Conservation (phyloP, 2,329 filamentous ascomycete species). For the Pyrenophora seminiperda region DNA sequence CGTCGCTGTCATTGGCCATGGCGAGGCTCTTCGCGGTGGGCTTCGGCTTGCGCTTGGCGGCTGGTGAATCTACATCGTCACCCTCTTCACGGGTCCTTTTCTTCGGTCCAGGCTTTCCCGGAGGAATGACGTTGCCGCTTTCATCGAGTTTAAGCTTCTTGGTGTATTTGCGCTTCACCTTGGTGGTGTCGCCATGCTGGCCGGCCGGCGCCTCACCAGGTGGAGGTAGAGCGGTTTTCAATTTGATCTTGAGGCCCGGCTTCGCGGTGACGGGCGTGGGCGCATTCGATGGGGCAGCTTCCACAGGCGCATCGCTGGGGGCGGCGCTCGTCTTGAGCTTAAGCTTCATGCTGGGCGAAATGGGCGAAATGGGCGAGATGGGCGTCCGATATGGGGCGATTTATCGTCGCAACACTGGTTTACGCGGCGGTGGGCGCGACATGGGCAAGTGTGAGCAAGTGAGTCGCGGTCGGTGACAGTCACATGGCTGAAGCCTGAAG, state of each 20-base stretch:
- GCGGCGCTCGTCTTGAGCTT: constrained; percentile 37
- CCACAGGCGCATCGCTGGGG: constrained; percentile 26
- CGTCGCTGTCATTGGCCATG: constrained; percentile 31
- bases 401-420: background rate
- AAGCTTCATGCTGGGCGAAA: constrained; percentile 37
- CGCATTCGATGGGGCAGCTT: constrained; percentile 20
- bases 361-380: constrained; percentile 7
- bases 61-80: constrained; percentile 34
- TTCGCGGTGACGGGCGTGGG: constrained; percentile 20
- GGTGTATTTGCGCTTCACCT: constrained; percentile 52
- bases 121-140: constrained; percentile 30
- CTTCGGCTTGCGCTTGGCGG: constrained; percentile 45
- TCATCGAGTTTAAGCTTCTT: constrained; percentile 48
- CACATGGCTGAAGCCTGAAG: too few species aligned
- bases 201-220: constrained; percentile 31
- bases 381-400: background rate
- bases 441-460: constrained; percentile 12
- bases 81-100: constrained; percentile 47
- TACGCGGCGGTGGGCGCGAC: constrained; percentile 17
- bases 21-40: constrained; percentile 42
- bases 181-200: constrained; percentile 43
- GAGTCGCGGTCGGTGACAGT: constrained; percentile 11
- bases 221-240: constrained; percentile 31
- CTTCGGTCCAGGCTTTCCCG: constrained; percentile 36
- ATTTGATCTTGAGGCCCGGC: constrained; percentile 39